phyloP scores from a whole-genome alignment of 2,329 filamentous ascomycete species.

The Aspergillus niger region DNA sequence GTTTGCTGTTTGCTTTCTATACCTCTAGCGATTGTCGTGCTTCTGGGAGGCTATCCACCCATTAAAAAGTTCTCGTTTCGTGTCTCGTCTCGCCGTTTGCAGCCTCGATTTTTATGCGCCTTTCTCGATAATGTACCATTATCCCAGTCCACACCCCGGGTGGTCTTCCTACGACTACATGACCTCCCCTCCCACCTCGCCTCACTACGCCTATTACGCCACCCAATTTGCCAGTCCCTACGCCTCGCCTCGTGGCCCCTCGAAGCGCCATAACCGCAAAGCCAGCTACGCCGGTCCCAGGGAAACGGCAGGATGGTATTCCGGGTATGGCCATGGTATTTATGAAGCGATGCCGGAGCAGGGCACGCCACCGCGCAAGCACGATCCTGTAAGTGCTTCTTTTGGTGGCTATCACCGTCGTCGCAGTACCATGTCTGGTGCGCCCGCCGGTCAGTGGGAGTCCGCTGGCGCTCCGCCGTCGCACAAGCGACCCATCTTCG shows the following conservation, averaged over 20 bases:
- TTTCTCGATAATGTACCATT: constrained; percentile 49
- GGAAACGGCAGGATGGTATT: constrained; percentile 45
- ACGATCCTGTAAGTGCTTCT: constrained; percentile 69
- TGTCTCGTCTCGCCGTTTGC: constrained; percentile 15
- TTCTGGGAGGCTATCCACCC: constrained; percentile 15
- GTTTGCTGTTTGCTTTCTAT: constrained; percentile 21
- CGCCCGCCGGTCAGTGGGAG: constrained; percentile 26
- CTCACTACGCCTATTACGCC: constrained; percentile 55
- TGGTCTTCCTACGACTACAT: constrained; percentile 54
- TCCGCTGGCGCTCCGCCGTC: constrained; percentile 32
- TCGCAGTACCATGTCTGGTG: constrained; percentile 51
- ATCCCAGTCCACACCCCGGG: constrained; percentile 49
- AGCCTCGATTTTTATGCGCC: constrained; percentile 34
- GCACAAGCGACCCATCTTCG: constrained; percentile 57
- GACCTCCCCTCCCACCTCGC: constrained; percentile 53
- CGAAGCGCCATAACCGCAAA: constrained; percentile 58
- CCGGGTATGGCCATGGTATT: constrained; percentile 50
- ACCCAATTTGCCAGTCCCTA: constrained; percentile 55
- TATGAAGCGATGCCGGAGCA: constrained; percentile 52
- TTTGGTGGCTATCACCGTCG: constrained; percentile 48
- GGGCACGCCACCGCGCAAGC: constrained; percentile 55
- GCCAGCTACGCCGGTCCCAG: constrained; percentile 56
- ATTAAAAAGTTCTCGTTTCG: constrained; percentile 23
- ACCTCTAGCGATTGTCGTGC: constrained; percentile 1
- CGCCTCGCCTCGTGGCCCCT: constrained; percentile 45